These are phyloP conservation scores for Dryadomyces sulphureus DNA, from an alignment of 2,329 filamentous ascomycete genomes.

Conservation along the genomic window DNA sequence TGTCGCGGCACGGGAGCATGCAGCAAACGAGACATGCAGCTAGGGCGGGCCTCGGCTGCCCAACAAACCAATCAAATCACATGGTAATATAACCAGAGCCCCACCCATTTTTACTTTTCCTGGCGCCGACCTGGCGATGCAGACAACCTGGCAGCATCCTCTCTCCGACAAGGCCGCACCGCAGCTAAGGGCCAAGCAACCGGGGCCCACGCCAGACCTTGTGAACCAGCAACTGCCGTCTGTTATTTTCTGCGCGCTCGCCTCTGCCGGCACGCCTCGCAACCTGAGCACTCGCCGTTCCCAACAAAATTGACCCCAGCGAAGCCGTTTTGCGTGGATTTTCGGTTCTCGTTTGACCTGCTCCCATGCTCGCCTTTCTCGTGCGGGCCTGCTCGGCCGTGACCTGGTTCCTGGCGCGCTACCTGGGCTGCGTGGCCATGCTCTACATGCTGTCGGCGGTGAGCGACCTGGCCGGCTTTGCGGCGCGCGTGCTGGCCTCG, in stretches of 20 bases:
- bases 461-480: conserved; percentile 47
- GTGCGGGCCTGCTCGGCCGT: conserved; percentile 14
- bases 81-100: background rate
- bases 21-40: background rate
- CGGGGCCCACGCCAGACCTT: background rate
- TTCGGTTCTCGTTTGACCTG: too few relatives aligned
- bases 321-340: background rate
- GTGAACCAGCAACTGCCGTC: background rate
- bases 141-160: background rate
- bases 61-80: background rate
- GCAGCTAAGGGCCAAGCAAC: background rate
- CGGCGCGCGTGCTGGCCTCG: conserved; percentile 50
- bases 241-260: background rate
- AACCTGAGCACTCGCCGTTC: conserved; percentile 1
- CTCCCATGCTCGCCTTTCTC: conserved; percentile 4
- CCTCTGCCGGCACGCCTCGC: background rate
- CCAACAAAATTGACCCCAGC: conserved; percentile 3
- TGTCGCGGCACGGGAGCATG: too few relatives aligned
- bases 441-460: conserved; percentile 50
- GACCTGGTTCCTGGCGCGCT: conserved; percentile 34
- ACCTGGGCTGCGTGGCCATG: conserved; percentile 32
- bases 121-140: background rate
- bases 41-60: background rate
- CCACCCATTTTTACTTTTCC: background rate
- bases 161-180: background rate